Evolutionary conservation across 2,329 filamentous ascomycete genomes (phyloP).

Genomic region (Ceratocystiopsis minuta): DNA sequence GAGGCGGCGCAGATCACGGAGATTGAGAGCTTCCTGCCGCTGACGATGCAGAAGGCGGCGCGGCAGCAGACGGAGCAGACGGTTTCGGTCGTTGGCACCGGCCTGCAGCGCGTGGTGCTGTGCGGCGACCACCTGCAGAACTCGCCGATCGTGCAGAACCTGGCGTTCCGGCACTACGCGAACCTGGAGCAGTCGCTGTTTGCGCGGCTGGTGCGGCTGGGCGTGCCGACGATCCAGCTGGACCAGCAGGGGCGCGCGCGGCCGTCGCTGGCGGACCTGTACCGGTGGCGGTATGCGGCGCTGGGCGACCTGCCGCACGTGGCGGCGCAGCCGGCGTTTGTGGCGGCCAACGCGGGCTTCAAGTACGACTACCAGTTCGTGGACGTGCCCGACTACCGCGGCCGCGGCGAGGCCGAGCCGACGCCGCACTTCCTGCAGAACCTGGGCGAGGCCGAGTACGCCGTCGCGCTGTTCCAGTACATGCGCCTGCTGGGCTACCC

Average conservation of each 20-base stretch:
- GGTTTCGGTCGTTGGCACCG: slow-evolving; percentile 28
- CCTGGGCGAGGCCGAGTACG: slow-evolving; percentile 89
- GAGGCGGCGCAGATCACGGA: slow-evolving; percentile 97
- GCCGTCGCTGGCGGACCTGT: slow-evolving; percentile 71
- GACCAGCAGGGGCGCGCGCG: slow-evolving; percentile 88
- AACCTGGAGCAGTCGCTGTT: slow-evolving; percentile 95
- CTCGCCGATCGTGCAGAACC: slow-evolving; percentile 84
- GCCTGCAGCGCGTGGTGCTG: slow-evolving; percentile 73
- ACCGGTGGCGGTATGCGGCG: slow-evolving; percentile 78
- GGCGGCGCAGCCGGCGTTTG: slow-evolving; percentile 50
- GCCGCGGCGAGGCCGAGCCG: slow-evolving; percentile 71
- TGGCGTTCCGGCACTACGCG: slow-evolving; percentile 85
- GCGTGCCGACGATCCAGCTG: slow-evolving; percentile 76
- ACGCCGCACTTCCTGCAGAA: slow-evolving; percentile 94
- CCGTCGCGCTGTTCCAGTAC: slow-evolving; percentile 88
- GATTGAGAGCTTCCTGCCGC: slow-evolving; percentile 87
- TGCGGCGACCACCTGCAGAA: slow-evolving; percentile 96
- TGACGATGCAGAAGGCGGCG: slow-evolving; percentile 76
- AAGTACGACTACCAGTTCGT: slow-evolving; percentile 93
- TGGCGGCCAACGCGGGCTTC: slow-evolving; percentile 76
- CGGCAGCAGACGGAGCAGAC: no score
- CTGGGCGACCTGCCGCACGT: slow-evolving; percentile 67
- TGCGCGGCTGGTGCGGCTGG: slow-evolving; percentile 72
- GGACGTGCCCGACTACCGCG: slow-evolving; percentile 85
- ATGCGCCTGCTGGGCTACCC: slow-evolving; percentile 94